These are phyloP conservation scores for Exophiala sp. DNA, from an alignment of 2,329 filamentous ascomycete species.

Conservation along the genomic window DNA sequence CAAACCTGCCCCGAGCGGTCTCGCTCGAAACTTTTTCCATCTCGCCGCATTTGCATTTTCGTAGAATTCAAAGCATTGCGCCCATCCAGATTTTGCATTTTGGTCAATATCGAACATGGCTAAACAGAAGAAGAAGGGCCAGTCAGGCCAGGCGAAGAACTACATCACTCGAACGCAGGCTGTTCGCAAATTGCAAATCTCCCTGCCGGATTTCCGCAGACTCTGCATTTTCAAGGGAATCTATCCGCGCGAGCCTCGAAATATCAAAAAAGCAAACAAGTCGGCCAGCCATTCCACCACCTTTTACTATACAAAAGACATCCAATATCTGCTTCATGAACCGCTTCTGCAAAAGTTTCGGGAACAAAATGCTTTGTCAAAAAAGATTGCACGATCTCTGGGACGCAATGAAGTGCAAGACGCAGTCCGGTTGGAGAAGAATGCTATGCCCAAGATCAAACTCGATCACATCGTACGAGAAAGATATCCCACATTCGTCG, in stretches of 20 bases:
- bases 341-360: conserved; percentile 90
- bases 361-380: conserved; percentile 92
- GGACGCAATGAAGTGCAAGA: conserved; percentile 86
- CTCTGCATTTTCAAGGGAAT: conserved; percentile 99
- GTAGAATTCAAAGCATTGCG: conserved; percentile 5
- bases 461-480: conserved; percentile 97
- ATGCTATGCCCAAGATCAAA: conserved; percentile 79
- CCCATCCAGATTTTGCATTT: neutral
- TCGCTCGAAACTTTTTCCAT: conserved; percentile 14
- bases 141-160: conserved; percentile 91
- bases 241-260: conserved; percentile 93
- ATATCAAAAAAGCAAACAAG: conserved; percentile 94
- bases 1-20: conserved; percentile 4
- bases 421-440: conserved; percentile 84
- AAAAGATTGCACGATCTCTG: conserved; percentile 91
- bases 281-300: conserved; percentile 85
- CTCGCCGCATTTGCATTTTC: neutral
- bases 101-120: conserved; percentile 50
- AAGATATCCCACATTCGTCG: conserved; percentile 93
- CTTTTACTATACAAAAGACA: conserved; percentile 89
- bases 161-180: conserved; percentile 97
- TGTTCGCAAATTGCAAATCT: conserved; percentile 95
- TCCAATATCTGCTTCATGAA: conserved; percentile 96
- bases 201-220: conserved; percentile 91
- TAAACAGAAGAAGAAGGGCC: conserved; percentile 84